Conservation (phyloP, 176 grass and related monocot species). For the Hordeum marinum region DNA sequence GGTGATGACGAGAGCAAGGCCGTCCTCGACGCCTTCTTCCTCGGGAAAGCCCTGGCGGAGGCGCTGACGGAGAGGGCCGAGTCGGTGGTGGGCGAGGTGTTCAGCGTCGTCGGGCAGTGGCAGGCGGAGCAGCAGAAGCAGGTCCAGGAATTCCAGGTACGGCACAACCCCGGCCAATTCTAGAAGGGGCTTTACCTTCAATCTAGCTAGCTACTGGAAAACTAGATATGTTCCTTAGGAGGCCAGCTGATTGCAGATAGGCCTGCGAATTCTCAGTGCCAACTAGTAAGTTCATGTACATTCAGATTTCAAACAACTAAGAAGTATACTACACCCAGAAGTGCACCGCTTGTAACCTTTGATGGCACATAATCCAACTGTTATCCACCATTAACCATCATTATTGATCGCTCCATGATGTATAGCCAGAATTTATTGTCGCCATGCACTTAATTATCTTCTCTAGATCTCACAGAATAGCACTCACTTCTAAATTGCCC, state of each 20-base stretch:
- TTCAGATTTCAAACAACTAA: no score
- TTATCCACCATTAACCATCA: neutral
- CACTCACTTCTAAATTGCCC: neutral
- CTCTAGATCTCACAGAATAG: neutral
- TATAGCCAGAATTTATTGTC: neutral
- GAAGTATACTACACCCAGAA: no score
- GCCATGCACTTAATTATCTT: neutral
- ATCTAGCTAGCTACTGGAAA: neutral
- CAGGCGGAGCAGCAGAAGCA: conserved; percentile 95
- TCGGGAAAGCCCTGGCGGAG: conserved; percentile 89
- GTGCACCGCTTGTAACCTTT: neutral
- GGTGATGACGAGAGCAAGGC: conserved; percentile 73
- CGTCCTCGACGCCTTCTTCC: conserved; percentile 93
- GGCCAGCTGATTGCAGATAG: neutral
- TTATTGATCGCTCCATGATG: neutral
- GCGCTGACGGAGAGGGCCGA: conserved; percentile 76
- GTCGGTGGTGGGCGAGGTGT: conserved; percentile 72
- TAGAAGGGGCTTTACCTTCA: neutral
- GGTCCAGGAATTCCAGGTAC: conserved; percentile 80
- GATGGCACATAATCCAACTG: neutral
- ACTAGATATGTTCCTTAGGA: neutral
- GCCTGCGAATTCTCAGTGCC: neutral
- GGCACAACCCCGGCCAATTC: neutral
- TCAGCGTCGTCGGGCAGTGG: conserved; percentile 87
- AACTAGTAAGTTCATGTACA: neutral